Evolutionary conservation across 305 asterid genomes (phyloP).

Genomic region (Nicotiana rustica): DNA sequence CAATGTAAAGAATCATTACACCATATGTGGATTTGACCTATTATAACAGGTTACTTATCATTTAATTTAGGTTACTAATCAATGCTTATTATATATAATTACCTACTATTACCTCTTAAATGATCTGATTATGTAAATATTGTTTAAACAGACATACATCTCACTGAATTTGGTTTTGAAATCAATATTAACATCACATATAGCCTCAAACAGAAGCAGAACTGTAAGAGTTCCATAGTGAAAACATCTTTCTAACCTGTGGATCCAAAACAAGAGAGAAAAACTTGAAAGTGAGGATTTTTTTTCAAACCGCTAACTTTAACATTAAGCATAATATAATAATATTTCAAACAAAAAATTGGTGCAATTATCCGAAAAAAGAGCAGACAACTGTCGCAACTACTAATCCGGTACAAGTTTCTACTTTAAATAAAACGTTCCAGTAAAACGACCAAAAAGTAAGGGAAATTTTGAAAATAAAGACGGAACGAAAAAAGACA

Average conservation of each 20-base stretch:
- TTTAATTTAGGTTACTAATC: too few relatives aligned
- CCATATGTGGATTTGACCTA: too few relatives aligned
- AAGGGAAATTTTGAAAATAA: not conserved
- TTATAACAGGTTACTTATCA: too few relatives aligned
- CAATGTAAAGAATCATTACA: too few relatives aligned
- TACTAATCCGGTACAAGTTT: not conserved
- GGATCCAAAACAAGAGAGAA: not conserved
- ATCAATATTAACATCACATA: constrained; percentile 11
- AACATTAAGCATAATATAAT: constrained; percentile 10
- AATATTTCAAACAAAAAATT: not conserved
- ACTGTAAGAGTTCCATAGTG: not conserved
- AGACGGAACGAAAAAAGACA: not conserved
- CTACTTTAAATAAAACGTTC: not conserved
- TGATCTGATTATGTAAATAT: too few relatives aligned
- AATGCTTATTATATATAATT: too few relatives aligned
- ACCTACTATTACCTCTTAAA: too few relatives aligned
- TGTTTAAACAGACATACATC: not conserved
- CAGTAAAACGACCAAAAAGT: not conserved
- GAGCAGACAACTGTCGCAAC: not conserved
- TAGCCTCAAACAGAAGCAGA: not conserved
- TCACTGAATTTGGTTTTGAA: not conserved
- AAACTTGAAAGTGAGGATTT: not conserved
- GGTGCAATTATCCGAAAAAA: not conserved
- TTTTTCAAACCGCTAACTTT: constrained; percentile 7
- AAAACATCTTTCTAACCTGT: not conserved